Evolutionary conservation across 805 yeast genomes (phyloP).

Genomic region (Schwanniomyces polymorphus): DNA sequence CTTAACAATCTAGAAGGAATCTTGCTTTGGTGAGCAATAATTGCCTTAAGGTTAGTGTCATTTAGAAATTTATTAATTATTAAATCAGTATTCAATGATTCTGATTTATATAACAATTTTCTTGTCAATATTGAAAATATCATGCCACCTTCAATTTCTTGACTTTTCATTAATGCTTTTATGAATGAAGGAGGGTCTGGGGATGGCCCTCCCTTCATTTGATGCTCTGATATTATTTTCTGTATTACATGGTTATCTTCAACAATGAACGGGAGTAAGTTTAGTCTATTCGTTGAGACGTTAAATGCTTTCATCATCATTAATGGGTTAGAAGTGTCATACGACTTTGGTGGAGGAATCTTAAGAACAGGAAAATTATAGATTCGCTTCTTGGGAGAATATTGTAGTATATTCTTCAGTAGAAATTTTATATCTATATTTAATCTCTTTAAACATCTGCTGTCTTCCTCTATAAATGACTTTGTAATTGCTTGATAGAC

Average conservation of each 20-base stretch:
- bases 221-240: conserved; percentile 6
- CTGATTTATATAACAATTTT: conserved; percentile 6
- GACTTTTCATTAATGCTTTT: conserved; percentile 9
- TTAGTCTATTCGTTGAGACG: conserved; percentile 5
- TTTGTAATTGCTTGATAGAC: conserved; percentile 5
- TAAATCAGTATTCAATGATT: conserved; percentile 4
- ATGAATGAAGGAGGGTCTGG: conserved; percentile 4
- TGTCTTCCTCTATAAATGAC: conserved; percentile 7
- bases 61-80: conserved; percentile 4
- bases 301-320: conserved; percentile 6
- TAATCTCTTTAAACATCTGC: conserved; percentile 8
- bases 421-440: conserved; percentile 6
- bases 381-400: conserved; percentile 2
- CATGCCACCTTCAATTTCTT: conserved; percentile 11
- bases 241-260: conserved; percentile 6
- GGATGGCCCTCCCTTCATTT: background rate
- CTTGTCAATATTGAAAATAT: conserved; percentile 11
- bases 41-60: conserved; percentile 9
- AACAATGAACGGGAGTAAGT: conserved; percentile 11
- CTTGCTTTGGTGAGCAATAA: conserved; percentile 8
- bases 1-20: conserved; percentile 7
- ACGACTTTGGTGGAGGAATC: conserved; percentile 8
- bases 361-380: conserved; percentile 10
- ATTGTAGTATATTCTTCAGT: conserved; percentile 2
- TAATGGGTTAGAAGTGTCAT: conserved; percentile 5